A percentile compares a stretch with the other conserved stretches of the same genome.
These are phyloP conservation scores for Phytophthora vignae DNA, from an alignment of 352 stramenopile species.

Conservation along the genomic window DNA sequence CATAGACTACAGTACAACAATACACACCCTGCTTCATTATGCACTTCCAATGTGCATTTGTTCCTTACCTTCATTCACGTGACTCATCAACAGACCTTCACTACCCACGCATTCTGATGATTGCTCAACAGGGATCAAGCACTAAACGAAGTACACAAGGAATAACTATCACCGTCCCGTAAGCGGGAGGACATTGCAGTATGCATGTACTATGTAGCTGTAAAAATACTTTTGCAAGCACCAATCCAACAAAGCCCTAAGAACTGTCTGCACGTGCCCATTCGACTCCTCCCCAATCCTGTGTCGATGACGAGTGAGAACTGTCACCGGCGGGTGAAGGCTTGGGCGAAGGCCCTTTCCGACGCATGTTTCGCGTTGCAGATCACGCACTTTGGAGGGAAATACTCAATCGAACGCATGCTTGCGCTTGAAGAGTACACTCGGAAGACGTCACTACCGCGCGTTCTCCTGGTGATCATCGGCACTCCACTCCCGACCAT, in stretches of 20 bases:
- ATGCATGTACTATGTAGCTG: no score
- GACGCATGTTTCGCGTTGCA: conserved; percentile 5
- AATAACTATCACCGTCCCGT: not conserved
- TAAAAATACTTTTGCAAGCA: not conserved
- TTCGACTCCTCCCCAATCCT: no score
- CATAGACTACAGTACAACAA: conserved; percentile 9
- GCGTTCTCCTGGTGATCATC: conserved; percentile 5
- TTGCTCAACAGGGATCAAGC: conserved; percentile 4
- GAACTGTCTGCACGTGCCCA: no score
- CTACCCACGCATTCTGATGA: not conserved
- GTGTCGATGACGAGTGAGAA: not conserved
- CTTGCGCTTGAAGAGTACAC: conserved; percentile 15
- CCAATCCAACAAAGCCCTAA: no score
- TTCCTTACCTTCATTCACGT: conserved; percentile 30
- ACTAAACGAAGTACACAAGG: not conserved
- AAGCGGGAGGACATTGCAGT: no score
- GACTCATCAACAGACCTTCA: conserved; percentile 23
- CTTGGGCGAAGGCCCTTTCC: not conserved
- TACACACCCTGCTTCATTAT: conserved; percentile 8
- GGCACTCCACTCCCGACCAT: conserved; percentile 11
- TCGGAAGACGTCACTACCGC: not conserved
- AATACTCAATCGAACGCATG: conserved; percentile 11
- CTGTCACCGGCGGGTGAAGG: not conserved
- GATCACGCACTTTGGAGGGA: conserved; percentile 18
- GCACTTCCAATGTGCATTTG: not conserved